phyloP scores from a whole-genome alignment of 352 stramenopile genomes.

The Pythium phragmiticola region DNA sequence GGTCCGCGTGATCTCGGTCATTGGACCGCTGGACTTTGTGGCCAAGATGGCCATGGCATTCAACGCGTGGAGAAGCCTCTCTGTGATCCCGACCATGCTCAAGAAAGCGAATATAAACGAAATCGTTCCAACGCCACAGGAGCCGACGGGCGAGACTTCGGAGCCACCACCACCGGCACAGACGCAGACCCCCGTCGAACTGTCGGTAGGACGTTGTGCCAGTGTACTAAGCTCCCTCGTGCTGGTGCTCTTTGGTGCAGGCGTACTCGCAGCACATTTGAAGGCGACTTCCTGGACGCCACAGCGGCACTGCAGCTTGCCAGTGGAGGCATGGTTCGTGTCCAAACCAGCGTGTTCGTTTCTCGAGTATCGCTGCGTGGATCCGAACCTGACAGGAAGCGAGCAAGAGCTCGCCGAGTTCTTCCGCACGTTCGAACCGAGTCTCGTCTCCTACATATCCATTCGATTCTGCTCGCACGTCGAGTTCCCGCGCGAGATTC shows the following conservation, averaged over 20 bases:
- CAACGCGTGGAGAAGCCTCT: constrained; percentile 13
- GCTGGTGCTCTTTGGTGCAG: constrained; percentile 19
- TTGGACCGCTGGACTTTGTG: constrained; percentile 24
- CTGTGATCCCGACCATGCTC: constrained; percentile 18
- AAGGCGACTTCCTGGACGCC: constrained; percentile 3
- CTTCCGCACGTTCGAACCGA: constrained; percentile 6
- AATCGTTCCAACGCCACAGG: not conserved
- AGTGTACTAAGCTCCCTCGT: not conserved
- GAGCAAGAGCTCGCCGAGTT: constrained; percentile 12
- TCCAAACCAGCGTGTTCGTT: constrained; percentile 37
- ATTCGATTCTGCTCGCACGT: constrained; percentile 35
- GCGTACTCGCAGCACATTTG: constrained; percentile 25
- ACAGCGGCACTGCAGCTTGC: constrained; percentile 29
- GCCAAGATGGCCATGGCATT: constrained; percentile 26
- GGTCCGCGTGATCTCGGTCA: constrained; percentile 38
- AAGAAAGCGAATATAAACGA: not conserved
- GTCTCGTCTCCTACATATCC: constrained; percentile 15
- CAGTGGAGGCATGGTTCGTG: constrained; percentile 38
- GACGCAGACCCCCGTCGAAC: not conserved
- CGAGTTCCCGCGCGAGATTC: constrained; percentile 29
- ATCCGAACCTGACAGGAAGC: not conserved
- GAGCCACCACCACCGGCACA: not conserved
- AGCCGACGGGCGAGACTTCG: not conserved
- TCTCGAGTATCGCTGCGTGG: constrained; percentile 36
- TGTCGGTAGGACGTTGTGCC: not conserved